Evolutionary conservation across 2,329 filamentous ascomycete species (phyloP).

Genomic region (Colletotrichum costaricense): DNA sequence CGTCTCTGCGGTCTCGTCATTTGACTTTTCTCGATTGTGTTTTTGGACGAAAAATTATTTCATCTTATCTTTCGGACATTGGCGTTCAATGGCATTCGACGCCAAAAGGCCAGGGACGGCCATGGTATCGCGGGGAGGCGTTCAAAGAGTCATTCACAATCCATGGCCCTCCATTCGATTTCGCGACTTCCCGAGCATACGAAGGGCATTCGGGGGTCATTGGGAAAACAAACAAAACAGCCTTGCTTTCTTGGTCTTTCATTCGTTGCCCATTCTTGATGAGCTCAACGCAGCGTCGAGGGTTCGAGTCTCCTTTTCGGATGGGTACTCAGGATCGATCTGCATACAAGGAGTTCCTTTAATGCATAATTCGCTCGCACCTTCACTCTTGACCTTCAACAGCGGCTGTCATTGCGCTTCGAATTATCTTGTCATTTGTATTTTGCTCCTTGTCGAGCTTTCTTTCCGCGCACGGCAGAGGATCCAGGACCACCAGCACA

Average conservation of each 20-base stretch:
- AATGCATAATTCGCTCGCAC: slow-evolving; percentile 38
- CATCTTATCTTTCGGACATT: slow-evolving; percentile 5
- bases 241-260: slow-evolving; percentile 24
- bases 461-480: slow-evolving; percentile 4
- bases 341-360: slow-evolving; percentile 36
- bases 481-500: slow-evolving; percentile 36
- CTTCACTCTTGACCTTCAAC: slow-evolving; percentile 25
- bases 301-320: slow-evolving; percentile 10
- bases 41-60: slow-evolving; percentile 15
- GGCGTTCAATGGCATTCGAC: slow-evolving; percentile 31
- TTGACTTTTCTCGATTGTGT: slow-evolving; percentile 35
- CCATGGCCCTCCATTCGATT: slow-evolving; percentile 15
- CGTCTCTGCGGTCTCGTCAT: slow-evolving; percentile 4
- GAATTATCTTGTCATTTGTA: slow-evolving; percentile 9
- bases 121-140: slow-evolving; percentile 25
- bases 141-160: slow-evolving; percentile 25
- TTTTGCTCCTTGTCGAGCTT: slow-evolving; percentile 1
- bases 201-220: slow-evolving; percentile 24
- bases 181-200: slow-evolving; percentile 28
- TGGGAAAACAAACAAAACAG: slow-evolving; percentile 6
- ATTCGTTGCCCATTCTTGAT: slow-evolving; percentile 21
- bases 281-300: slow-evolving; percentile 30
- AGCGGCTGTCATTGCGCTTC: slow-evolving; percentile 27
- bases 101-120: slow-evolving; percentile 20
- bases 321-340: slow-evolving; percentile 35